Evolutionary conservation across 441 rosid genomes (phyloP).

Genomic region (Populus hybrid): DNA sequence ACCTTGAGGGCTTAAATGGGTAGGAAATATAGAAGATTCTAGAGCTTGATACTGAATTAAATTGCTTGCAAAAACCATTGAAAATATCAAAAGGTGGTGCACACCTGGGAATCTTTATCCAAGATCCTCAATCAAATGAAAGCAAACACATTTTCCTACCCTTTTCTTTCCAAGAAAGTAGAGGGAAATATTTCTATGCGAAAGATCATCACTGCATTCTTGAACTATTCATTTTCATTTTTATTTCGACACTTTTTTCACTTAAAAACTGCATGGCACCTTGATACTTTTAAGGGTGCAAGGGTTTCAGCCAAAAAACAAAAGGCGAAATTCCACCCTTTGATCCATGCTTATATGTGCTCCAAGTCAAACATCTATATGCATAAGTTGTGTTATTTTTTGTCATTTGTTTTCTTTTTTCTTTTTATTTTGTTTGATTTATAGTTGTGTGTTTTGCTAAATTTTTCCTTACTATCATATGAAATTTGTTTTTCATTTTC

Average conservation of each 20-base stretch:
- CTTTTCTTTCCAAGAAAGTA: background rate
- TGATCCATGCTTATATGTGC: background rate
- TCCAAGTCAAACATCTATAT: background rate
- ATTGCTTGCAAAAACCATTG: background rate
- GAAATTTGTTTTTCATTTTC: background rate
- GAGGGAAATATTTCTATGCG: background rate
- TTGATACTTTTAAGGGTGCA: background rate
- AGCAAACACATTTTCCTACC: background rate
- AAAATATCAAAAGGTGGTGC: background rate
- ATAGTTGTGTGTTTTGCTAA: background rate
- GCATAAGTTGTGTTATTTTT: background rate
- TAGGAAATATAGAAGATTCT: background rate
- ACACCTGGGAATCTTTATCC: background rate
- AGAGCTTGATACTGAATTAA: background rate
- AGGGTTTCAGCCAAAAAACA: background rate
- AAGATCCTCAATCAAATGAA: background rate
- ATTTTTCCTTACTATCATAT: background rate
- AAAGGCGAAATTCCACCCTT: background rate
- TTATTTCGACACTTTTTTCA: background rate
- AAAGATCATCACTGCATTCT: background rate
- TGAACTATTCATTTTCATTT: background rate
- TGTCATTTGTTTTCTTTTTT: background rate
- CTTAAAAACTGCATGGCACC: background rate
- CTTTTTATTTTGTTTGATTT: background rate
- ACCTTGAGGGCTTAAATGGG: background rate